These are phyloP conservation scores for Helenozyma rhizophorensis DNA, from an alignment of 805 yeast species.

Conservation along the genomic window DNA sequence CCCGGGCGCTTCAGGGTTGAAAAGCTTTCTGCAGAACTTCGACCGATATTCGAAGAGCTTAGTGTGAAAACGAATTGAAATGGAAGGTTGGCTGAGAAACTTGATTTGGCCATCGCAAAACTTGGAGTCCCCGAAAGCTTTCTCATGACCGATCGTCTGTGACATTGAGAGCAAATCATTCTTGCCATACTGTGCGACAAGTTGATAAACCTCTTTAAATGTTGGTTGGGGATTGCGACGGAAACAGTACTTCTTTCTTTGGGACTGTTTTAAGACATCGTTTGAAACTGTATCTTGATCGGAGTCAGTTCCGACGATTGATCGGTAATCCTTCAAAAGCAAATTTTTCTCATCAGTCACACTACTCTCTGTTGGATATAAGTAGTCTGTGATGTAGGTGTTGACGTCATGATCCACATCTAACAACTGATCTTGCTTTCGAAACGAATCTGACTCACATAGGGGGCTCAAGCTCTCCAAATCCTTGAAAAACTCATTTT, in stretches of 20 bases:
- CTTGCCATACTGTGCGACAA: too few species aligned
- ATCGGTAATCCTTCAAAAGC: too few species aligned
- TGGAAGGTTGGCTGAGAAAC: constrained; percentile 18
- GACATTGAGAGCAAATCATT: too few species aligned
- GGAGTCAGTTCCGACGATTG: too few species aligned
- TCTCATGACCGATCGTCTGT: constrained; percentile 1
- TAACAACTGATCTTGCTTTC: constrained; percentile 43
- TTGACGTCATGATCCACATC: constrained; percentile 22
- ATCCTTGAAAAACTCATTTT: constrained; percentile 47
- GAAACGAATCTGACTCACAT: constrained; percentile 22
- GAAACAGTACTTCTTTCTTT: too few species aligned
- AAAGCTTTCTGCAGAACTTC: constrained; percentile 19
- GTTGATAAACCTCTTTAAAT: too few species aligned
- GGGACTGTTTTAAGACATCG: too few species aligned
- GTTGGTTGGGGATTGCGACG: too few species aligned
- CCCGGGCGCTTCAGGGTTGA: constrained; percentile 17
- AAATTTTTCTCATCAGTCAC: constrained; percentile 6
- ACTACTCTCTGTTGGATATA: constrained; percentile 19
- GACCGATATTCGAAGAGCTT: constrained; percentile 30
- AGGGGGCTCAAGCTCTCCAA: constrained; percentile 53
- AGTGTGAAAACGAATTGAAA: constrained; percentile 33
- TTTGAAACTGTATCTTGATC: too few species aligned
- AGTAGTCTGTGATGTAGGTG: constrained; percentile 26
- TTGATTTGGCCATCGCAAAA: constrained; percentile 34
- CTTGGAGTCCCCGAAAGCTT: constrained; percentile 11